A percentile compares a stretch with the other conserved stretches of the same genome.
phyloP scores from a whole-genome alignment of 371 early-diverging fungal species.

The Syncephalis fuscata region DNA sequence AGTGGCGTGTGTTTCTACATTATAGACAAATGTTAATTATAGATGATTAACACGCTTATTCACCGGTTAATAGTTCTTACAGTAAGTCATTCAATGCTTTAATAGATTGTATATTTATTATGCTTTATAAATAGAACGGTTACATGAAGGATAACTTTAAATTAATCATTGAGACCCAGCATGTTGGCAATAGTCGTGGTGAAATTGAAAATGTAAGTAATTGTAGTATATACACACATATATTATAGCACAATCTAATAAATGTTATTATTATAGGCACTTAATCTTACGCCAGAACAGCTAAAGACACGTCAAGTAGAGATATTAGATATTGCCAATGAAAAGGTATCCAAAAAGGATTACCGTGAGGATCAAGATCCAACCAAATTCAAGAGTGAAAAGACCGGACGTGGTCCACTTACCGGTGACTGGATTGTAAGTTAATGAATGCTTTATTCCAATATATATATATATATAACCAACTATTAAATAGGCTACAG shows the following conservation, averaged over 20 bases:
- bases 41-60: too few species aligned
- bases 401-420: conserved; percentile 53
- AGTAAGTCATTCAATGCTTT: conserved; percentile 1
- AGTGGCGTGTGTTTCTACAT: conserved; percentile 3
- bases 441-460: conserved; percentile 9
- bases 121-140: conserved; percentile 20
- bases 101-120: background rate
- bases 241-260: background rate
- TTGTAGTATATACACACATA: background rate
- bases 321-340: conserved; percentile 43
- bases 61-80: conserved; percentile 1
- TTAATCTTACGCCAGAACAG: conserved; percentile 7
- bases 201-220: conserved; percentile 36
- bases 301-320: conserved; percentile 40
- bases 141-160: conserved; percentile 55
- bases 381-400: conserved; percentile 32
- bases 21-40: background rate
- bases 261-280: background rate
- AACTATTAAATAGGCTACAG: conserved; percentile 14
- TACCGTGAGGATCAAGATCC: conserved; percentile 50
- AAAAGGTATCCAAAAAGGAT: conserved; percentile 25
- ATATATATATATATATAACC: conserved; percentile 8
- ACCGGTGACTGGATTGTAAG: conserved; percentile 20
- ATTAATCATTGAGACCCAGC: conserved; percentile 53
- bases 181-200: conserved; percentile 48